These are phyloP conservation scores for Passiflora organensis DNA, from an alignment of 345 rosid genomes.

Conservation along the genomic window DNA sequence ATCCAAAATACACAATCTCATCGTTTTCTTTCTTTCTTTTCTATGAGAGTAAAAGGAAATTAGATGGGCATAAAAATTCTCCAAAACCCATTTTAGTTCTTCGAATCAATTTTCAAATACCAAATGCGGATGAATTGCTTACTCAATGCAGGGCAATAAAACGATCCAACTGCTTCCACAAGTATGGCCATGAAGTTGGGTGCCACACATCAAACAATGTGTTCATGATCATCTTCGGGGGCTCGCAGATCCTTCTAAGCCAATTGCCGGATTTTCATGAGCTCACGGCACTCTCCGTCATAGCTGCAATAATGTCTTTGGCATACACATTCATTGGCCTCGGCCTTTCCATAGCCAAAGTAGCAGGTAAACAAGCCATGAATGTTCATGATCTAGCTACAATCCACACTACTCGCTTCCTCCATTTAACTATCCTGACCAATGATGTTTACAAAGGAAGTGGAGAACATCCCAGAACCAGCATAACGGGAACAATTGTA, in stretches of 20 bases:
- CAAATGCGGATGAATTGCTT: too few relatives aligned
- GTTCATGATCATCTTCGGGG: constrained; percentile 22
- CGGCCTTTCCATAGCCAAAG: constrained; percentile 19
- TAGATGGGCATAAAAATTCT: too few relatives aligned
- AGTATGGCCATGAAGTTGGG: constrained; percentile 17
- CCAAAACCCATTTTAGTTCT: too few relatives aligned
- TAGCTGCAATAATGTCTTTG: constrained; percentile 24
- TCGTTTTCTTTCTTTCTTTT: too few relatives aligned
- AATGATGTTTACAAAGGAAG: not conserved
- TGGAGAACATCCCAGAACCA: constrained; percentile 28
- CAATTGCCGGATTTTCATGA: constrained; percentile 21
- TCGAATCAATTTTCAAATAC: too few relatives aligned
- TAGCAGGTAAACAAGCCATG: constrained; percentile 22
- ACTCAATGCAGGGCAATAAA: constrained; percentile 10
- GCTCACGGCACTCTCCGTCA: constrained; percentile 17
- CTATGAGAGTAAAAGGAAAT: too few relatives aligned
- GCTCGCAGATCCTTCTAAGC: constrained; percentile 11
- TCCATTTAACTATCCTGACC: too few relatives aligned
- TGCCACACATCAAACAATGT: constrained; percentile 18
- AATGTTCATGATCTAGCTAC: too few relatives aligned
- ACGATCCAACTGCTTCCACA: constrained; percentile 22
- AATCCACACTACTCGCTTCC: too few relatives aligned
- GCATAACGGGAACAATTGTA: constrained; percentile 33
- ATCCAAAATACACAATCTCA: too few relatives aligned
- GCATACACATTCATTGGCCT: constrained; percentile 20